phyloP scores from a whole-genome alignment of 225 moss, liverwort and hornwort genomes.

The Anthoceros angustus region DNA sequence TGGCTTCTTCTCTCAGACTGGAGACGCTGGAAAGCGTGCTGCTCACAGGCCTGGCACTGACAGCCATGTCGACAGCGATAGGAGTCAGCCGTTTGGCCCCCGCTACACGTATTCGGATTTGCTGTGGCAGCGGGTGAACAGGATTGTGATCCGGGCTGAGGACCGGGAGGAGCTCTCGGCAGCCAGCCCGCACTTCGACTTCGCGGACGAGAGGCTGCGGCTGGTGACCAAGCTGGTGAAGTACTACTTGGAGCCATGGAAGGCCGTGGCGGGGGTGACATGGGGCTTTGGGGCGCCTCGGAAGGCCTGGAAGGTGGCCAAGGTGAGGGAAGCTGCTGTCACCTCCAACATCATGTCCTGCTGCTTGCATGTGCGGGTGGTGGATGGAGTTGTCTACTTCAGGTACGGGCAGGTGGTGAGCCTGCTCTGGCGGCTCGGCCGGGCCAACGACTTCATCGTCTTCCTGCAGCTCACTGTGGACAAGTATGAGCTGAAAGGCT shows the following conservation, averaged over 20 bases:
- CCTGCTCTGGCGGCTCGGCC: neutral
- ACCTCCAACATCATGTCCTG: neutral
- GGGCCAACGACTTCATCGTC: slow-evolving; percentile 5
- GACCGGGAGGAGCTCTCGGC: neutral
- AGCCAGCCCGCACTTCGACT: neutral
- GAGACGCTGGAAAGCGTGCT: too few species aligned
- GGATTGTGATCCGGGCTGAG: neutral
- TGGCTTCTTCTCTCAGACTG: too few species aligned
- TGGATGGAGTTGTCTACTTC: neutral
- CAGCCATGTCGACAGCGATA: too few species aligned
- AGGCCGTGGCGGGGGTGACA: neutral
- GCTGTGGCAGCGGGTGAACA: too few species aligned
- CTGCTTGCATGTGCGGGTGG: neutral
- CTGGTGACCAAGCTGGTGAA: neutral
- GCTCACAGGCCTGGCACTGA: too few species aligned
- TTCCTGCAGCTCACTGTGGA: neutral
- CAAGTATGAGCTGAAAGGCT: neutral
- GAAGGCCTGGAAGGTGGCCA: neutral
- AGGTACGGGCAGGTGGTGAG: slow-evolving; percentile 4
- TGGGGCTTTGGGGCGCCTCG: neutral
- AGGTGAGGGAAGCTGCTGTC: neutral
- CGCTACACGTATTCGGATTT: too few species aligned
- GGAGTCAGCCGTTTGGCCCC: too few species aligned
- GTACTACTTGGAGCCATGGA: neutral
- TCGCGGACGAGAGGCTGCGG: neutral